Conservation (phyloP, 1,139 yeast genomes). For the Suhomyces maxii region DNA sequence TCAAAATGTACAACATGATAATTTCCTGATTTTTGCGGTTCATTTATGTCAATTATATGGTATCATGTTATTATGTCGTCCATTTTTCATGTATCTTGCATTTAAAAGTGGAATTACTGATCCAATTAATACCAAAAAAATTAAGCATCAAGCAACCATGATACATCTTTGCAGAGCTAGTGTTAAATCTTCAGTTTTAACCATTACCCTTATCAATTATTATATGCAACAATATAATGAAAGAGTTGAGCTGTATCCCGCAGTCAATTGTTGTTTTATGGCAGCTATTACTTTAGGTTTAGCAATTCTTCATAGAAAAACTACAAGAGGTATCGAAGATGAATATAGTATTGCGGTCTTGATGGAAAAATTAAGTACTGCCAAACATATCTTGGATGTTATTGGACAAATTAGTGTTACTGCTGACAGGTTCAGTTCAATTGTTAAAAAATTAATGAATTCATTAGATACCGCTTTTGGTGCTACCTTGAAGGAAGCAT, state of each 20-base stretch:
- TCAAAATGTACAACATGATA: constrained; percentile 13
- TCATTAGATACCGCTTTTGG: constrained; percentile 14
- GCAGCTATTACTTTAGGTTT: constrained; percentile 16
- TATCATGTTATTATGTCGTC: constrained; percentile 44
- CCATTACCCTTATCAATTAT: constrained; percentile 31
- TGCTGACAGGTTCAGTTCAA: constrained; percentile 12
- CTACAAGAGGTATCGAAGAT: constrained; percentile 12
- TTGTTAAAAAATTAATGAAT: constrained; percentile 14
- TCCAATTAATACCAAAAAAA: constrained; percentile 3
- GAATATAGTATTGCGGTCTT: constrained; percentile 13
- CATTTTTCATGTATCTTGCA: constrained; percentile 42
- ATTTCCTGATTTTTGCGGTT: constrained; percentile 28
- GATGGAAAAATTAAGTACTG: constrained; percentile 14
- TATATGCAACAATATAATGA: constrained; percentile 17
- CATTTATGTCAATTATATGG: constrained; percentile 44
- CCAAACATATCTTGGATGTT: constrained; percentile 10
- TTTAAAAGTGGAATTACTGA: constrained; percentile 9
- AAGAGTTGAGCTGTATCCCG: constrained; percentile 18
- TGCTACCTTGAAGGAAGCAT: constrained; percentile 6
- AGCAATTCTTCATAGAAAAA: constrained; percentile 15
- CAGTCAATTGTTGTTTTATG: constrained; percentile 18
- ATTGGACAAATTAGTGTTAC: constrained; percentile 15
- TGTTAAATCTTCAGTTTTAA: constrained; percentile 36
- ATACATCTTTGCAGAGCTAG: constrained; percentile 33
- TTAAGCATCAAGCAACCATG: constrained; percentile 19